Evolutionary conservation across 1,139 yeast species (phyloP), one percentile per base, ranked within the genome.

Genomic region (Taphrina communis): DNA sequence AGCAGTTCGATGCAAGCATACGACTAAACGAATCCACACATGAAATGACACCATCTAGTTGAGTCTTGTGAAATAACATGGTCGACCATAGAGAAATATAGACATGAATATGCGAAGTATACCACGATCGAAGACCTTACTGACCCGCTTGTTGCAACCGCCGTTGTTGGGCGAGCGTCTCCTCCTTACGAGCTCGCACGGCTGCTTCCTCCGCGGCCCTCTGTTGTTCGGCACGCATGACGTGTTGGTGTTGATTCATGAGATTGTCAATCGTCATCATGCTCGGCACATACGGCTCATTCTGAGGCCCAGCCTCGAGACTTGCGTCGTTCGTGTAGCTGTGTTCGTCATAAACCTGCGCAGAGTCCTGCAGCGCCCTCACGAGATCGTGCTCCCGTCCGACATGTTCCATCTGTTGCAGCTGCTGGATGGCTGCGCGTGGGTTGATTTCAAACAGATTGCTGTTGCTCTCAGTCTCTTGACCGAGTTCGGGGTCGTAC

Each of bases 211-310:
- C 60, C 9, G 60, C 60, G 2, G 50, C 60, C 12, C 60, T 17
- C 36, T 56, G 60, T 17, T 56, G 60, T n/a, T 56, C 60, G 11
- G 60, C 60, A 39, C 60, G 46, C 42, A 58, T 42, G 19, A 17
- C 62, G 19, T 58, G 51, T 36, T 58, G 62, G 21, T 58, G 62
- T 25, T 44, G 62, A 31, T 44, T 58, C 62, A 58, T 42, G 35
- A 58, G 62, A 25, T 58, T 58, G 53, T 58, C 62, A n/a, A 58
- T 58, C 12, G 62, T 58, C 41, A 58, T 58, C 62, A 58, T 58
- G 53, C 62, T 58, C 14, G 62, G 62, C 6, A 58, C 53, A 14
- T 58, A 58, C 1, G 62, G 62, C 17, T 58, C 53, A 44, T 46
- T 46, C 53, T 58, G 62, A 1, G 62, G 52, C 14, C 31, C 35